These are phyloP conservation scores for Colletotrichum lindemuthianum DNA, from an alignment of 2,329 filamentous ascomycete genomes.

Conservation along the genomic window DNA sequence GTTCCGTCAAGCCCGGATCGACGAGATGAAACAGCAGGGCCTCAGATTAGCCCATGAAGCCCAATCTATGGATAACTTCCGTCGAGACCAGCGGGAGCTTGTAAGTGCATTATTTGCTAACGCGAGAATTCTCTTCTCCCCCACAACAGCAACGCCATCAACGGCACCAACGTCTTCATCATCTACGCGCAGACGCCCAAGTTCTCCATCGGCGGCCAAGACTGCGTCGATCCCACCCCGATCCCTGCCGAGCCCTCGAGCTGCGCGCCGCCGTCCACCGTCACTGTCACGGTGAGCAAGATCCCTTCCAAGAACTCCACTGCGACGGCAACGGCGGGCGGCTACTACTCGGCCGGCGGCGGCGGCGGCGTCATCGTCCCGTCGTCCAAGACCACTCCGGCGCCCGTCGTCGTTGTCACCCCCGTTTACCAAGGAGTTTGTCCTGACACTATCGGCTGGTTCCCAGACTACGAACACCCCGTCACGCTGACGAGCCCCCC, in stretches of 20 bases:
- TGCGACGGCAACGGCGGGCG: slow-evolving; percentile 31
- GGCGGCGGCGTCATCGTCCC: slow-evolving; percentile 5
- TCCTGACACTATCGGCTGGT: slow-evolving; percentile 35
- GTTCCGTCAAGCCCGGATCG: too few species aligned
- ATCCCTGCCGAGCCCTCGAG: slow-evolving; percentile 37
- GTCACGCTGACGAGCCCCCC: slow-evolving; percentile 32
- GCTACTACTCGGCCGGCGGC: background rate
- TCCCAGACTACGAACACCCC: slow-evolving; percentile 33
- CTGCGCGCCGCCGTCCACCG: slow-evolving; percentile 40
- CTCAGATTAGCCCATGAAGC: too few species aligned
- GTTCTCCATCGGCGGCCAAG: slow-evolving; percentile 47
- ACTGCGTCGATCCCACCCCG: slow-evolving; percentile 42
- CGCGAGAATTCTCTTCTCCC: background rate
- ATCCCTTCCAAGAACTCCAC: slow-evolving; percentile 34
- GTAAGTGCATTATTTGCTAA: background rate
- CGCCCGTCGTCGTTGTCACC: slow-evolving; percentile 21
- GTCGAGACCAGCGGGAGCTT: too few species aligned
- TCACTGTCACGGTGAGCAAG: slow-evolving; percentile 40
- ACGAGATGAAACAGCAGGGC: too few species aligned
- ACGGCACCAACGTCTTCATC: slow-evolving; percentile 56
- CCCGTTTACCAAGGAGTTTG: slow-evolving; percentile 28
- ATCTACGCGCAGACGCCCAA: slow-evolving; percentile 54
- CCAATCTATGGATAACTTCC: too few species aligned
- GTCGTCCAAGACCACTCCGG: slow-evolving; percentile 16
- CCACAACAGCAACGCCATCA: slow-evolving; percentile 49